Evolutionary conservation across 2,329 filamentous ascomycete species (phyloP).

Genomic region (Alternaria alternata): DNA sequence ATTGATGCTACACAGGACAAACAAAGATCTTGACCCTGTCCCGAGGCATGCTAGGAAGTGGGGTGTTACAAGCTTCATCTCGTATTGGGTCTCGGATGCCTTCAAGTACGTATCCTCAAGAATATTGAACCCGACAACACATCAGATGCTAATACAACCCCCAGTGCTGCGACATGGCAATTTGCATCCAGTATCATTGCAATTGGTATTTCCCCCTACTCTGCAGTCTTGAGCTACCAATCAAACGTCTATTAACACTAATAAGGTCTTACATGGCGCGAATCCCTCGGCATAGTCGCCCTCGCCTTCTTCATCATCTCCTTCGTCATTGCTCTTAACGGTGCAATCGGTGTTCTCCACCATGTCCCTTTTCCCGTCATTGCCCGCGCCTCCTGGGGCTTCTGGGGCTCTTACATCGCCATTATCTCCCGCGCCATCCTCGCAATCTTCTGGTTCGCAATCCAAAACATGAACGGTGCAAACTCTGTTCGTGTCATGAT

Average conservation of each 20-base stretch:
- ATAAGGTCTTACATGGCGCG: slow-evolving; percentile 62
- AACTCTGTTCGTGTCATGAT: slow-evolving; percentile 62
- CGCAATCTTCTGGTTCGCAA: slow-evolving; percentile 70
- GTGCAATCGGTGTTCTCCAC: slow-evolving; percentile 57
- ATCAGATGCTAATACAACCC: slow-evolving; percentile 9
- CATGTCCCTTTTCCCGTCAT: slow-evolving; percentile 66
- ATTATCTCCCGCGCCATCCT: slow-evolving; percentile 63
- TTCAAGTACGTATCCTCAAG: slow-evolving; percentile 53
- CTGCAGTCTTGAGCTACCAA: background rate
- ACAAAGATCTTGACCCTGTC: slow-evolving; percentile 61
- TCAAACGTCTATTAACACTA: background rate
- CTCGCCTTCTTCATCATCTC: slow-evolving; percentile 62
- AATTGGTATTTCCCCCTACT: slow-evolving; percentile 33
- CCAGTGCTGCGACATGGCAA: slow-evolving; percentile 62
- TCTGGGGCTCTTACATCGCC: slow-evolving; percentile 64
- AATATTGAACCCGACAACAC: background rate
- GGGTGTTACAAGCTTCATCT: slow-evolving; percentile 57
- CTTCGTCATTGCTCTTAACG: slow-evolving; percentile 68
- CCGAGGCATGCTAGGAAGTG: slow-evolving; percentile 55
- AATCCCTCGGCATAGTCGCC: slow-evolving; percentile 63
- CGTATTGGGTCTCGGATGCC: slow-evolving; percentile 62
- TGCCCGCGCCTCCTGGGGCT: slow-evolving; percentile 64
- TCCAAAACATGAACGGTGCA: slow-evolving; percentile 71
- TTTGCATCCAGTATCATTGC: slow-evolving; percentile 53
- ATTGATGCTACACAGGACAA: slow-evolving; percentile 45